phyloP scores from a whole-genome alignment of 352 stramenopile genomes.

The Phytophthora constricta region DNA sequence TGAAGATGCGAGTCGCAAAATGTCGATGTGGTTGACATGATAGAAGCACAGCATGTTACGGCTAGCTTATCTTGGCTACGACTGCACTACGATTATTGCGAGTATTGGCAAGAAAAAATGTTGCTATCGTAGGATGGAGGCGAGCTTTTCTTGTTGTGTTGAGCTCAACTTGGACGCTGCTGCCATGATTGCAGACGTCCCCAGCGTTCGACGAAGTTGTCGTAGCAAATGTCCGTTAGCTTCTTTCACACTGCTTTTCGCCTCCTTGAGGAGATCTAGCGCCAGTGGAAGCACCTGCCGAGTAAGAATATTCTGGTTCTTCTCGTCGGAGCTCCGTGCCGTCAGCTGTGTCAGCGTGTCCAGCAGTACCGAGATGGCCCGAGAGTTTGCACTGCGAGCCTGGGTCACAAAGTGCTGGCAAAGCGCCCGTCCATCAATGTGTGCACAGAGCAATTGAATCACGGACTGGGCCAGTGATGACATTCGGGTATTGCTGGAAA shows the following conservation, averaged over 20 bases:
- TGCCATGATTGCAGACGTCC: conserved; percentile 14
- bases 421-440: conserved; percentile 57
- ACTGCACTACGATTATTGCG: too few species aligned
- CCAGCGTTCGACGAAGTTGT: conserved; percentile 36
- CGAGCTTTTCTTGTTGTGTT: conserved; percentile 62
- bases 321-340: conserved; percentile 44
- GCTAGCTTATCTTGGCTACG: too few species aligned
- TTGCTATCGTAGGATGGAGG: conserved; percentile 48
- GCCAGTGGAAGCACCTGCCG: conserved; percentile 76
- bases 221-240: conserved; percentile 55
- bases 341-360: conserved; percentile 57
- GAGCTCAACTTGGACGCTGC: conserved; percentile 56
- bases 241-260: conserved; percentile 76
- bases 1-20: too few species aligned
- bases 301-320: conserved; percentile 59
- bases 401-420: conserved; percentile 65
- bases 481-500: conserved; percentile 66
- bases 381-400: conserved; percentile 57
- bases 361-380: conserved; percentile 64
- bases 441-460: conserved; percentile 51
- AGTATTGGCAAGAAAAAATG: too few species aligned
- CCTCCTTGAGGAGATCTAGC: conserved; percentile 76
- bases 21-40: too few species aligned
- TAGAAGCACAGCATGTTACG: too few species aligned
- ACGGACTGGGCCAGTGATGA: conserved; percentile 45